Evolutionary conservation across 1,284 basidiomycete genomes (phyloP).

Genomic region (Sphaerobolus stellatus): DNA sequence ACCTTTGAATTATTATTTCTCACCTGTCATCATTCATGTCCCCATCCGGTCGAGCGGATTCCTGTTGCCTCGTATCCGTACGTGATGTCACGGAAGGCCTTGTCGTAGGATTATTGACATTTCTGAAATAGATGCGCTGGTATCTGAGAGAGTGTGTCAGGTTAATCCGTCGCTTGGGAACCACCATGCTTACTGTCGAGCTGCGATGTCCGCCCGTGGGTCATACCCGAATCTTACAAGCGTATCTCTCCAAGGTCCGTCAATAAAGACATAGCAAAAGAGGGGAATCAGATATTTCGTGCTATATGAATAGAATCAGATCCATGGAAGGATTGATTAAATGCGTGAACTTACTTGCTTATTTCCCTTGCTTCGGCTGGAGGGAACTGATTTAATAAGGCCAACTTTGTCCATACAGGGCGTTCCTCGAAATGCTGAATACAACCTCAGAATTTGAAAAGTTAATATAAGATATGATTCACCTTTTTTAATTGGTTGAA

Average conservation of each 20-base stretch:
- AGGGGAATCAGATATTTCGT: conserved; percentile 71
- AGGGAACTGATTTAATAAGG: conserved; percentile 82
- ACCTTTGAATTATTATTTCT: conserved; percentile 25
- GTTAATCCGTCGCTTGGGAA: conserved; percentile 7
- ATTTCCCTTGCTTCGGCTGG: conserved; percentile 66
- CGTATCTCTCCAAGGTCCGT: conserved; percentile 93
- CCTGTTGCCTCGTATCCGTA: conserved; percentile 44
- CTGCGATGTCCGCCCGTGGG: conserved; percentile 68
- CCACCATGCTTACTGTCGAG: conserved; percentile 63
- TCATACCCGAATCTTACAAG: conserved; percentile 89
- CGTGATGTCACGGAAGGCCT: conserved; percentile 74
- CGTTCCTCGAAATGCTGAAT: conserved; percentile 64
- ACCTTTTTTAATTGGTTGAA: conserved; percentile 62
- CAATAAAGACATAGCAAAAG: conserved; percentile 84
- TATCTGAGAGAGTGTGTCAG: conserved; percentile 47
- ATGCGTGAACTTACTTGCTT: conserved; percentile 55
- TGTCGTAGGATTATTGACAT: conserved; percentile 74
- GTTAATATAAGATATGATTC: conserved; percentile 15
- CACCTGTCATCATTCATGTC: conserved; percentile 36
- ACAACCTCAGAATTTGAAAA: not conserved
- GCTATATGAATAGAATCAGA: conserved; percentile 34
- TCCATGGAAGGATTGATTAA: conserved; percentile 2
- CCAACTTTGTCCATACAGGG: conserved; percentile 86
- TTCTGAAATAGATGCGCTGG: conserved; percentile 82
- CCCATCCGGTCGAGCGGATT: conserved; percentile 15